Percentiles rank a stretch among this genome's conserved stretches.
Conservation (phyloP, 2,329 filamentous ascomycete species). For the Thelonectria olida region DNA sequence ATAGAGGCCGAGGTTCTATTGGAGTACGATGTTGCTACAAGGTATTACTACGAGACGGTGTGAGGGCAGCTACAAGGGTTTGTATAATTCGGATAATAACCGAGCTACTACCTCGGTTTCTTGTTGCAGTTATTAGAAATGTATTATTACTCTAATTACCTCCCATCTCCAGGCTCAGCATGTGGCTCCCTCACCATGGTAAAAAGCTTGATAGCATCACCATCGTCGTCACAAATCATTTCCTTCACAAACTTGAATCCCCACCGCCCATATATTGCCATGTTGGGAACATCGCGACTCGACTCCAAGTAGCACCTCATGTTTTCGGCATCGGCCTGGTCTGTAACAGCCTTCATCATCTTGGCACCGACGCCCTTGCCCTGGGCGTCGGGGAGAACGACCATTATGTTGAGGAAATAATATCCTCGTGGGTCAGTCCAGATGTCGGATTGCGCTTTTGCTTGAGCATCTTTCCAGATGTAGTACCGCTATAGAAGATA, state of each 20-base stretch:
- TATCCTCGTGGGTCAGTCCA: conserved; percentile 75
- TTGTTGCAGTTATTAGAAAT: too few relatives aligned
- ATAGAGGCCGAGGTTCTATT: conserved; percentile 54
- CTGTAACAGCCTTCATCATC: conserved; percentile 71
- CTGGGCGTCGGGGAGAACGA: conserved; percentile 71
- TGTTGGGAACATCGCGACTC: conserved; percentile 72
- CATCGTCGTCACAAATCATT: conserved; percentile 73
- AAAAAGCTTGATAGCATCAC: conserved; percentile 62
- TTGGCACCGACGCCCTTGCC: conserved; percentile 72
- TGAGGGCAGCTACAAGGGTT: neutral
- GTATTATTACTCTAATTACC: neutral
- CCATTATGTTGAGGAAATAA: conserved; percentile 81
- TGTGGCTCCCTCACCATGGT: conserved; percentile 57
- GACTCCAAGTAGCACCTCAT: conserved; percentile 77
- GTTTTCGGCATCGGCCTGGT: conserved; percentile 70
- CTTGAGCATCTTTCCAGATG: conserved; percentile 76
- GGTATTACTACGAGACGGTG: conserved; percentile 50
- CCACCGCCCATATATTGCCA: conserved; percentile 75
- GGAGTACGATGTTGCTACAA: conserved; percentile 53
- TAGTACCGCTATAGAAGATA: conserved; percentile 64
- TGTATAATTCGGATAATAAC: too few relatives aligned
- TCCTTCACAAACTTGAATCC: conserved; percentile 72
- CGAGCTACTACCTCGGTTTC: too few relatives aligned
- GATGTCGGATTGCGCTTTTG: conserved; percentile 66
- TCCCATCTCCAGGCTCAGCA: conserved; percentile 38